Conservation (phyloP, 2,329 filamentous ascomycete species). For the Claviceps sp. region DNA sequence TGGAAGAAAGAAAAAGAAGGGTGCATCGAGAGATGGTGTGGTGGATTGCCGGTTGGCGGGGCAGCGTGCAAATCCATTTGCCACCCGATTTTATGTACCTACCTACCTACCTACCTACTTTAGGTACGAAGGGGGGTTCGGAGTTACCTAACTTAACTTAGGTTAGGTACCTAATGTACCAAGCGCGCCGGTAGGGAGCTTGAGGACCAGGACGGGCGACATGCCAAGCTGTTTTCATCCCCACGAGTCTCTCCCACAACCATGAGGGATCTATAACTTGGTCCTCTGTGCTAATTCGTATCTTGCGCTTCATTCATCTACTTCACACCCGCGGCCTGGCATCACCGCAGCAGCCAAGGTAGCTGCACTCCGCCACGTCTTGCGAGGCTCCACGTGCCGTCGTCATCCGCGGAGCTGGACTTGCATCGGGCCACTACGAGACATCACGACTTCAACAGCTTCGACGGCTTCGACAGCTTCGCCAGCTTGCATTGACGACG, state of each 20-base stretch:
- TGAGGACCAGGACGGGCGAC: no score
- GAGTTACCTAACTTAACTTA: no score
- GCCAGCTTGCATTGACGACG: not conserved
- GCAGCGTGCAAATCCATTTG: no score
- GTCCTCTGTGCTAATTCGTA: not conserved
- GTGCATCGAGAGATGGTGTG: no score
- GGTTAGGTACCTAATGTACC: no score
- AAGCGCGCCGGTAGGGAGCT: no score
- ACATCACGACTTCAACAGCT: not conserved
- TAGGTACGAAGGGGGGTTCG: no score
- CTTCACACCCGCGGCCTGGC: not conserved
- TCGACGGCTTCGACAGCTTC: no score
- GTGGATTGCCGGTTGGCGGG: no score
- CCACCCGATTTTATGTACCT: no score
- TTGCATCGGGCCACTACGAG: not conserved
- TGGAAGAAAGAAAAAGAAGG: no score
- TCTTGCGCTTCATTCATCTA: not conserved
- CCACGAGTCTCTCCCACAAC: not conserved
- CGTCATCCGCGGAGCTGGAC: not conserved
- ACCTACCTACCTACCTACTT: no score
- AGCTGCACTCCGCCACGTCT: not conserved
- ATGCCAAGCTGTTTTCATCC: not conserved
- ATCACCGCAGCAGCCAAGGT: not conserved
- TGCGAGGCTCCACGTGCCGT: not conserved
- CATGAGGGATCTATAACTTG: conserved; percentile 4